phyloP scores from a whole-genome alignment of 495 filamentous ascomycete species.

The Tuber magnatum region DNA sequence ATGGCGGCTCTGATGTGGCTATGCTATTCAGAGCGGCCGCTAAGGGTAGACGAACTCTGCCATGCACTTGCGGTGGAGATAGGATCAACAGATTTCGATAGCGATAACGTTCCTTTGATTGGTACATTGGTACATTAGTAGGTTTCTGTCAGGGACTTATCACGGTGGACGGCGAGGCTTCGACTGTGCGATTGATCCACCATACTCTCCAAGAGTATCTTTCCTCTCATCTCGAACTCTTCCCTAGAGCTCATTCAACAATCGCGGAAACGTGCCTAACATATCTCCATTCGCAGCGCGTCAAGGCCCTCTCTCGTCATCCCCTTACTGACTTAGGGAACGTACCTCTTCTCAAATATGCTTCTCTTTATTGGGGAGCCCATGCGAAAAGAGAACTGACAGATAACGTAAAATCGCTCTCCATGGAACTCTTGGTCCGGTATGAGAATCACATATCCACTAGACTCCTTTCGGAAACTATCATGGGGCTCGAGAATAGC shows the following conservation, averaged over 20 bases:
- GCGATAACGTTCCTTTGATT: not conserved
- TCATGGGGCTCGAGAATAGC: not conserved
- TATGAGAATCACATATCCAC: not conserved
- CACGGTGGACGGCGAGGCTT: slow-evolving; percentile 10
- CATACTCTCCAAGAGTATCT: not conserved
- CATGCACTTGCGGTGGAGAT: not conserved
- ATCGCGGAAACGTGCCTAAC: not conserved
- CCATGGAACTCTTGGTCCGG: not conserved
- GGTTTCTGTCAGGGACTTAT: not conserved
- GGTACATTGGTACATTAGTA: not conserved
- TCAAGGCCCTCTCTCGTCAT: not conserved
- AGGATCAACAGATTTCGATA: not conserved
- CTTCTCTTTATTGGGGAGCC: not conserved
- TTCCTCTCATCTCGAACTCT: not conserved
- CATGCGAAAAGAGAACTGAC: not conserved
- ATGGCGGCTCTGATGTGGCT: not conserved
- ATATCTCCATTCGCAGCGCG: not conserved
- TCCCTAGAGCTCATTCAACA: not conserved
- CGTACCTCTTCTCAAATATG: not conserved
- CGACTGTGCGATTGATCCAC: not conserved
- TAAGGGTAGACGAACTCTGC: not conserved
- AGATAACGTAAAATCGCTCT: not conserved
- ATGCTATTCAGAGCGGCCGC: not conserved
- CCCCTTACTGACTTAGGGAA: not conserved
- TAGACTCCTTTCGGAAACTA: not conserved